Evolutionary conservation across 192 early-diverging fungal species (phyloP), one percentile per base, ranked within the genome.

Genomic region (Umbelopsis ramanniana): DNA sequence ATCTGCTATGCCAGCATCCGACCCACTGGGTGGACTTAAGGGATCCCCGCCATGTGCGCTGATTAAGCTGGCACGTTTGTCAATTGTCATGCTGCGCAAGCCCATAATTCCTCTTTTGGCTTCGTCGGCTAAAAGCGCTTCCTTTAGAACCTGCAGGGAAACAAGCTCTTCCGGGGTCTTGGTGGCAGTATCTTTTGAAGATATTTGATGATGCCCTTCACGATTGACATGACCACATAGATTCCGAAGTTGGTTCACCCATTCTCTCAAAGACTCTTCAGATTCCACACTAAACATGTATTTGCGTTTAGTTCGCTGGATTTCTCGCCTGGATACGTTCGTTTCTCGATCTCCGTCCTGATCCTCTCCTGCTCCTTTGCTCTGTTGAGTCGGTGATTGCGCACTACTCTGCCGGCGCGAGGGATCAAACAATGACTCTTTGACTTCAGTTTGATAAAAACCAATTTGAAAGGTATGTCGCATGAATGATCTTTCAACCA

Each of bases 401-500:
- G 33, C 29, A 14, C 33, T 63, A n/a, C 33, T 63, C 4, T 33
- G 57, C n/a, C 29, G 33, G 26, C 57, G 57, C 17, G 15, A 6
- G 7, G 26, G 15, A 14, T 63, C 57, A 37, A 63, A 63, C 12
- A 26, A 2, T 12, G 26, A 14, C 17, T 63, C 57, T n/a, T 63
- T 63, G 33, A 63, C 29, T 5, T 76, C 72, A 5, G 72, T 55
- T 17, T 83, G 83, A 8, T 78, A 38, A 47, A 88, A 78, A 0
- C 79, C 84, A 50, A 90, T 78, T 68, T 90, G 90, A 72, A 91
- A 89, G 0, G 82, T 89, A 57, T 89, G 84, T 45, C 85, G 72
- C 86, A 91, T 84, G 71, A 91, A 91, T 29, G 87, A 81, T 14
- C 85, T 79, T 48, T 91, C 90, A 22, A 91, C 82, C 0, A 88